Base-by-base conservation (phyloP, 78 protist genomes). In the Speleostelium caveatum region DNA sequence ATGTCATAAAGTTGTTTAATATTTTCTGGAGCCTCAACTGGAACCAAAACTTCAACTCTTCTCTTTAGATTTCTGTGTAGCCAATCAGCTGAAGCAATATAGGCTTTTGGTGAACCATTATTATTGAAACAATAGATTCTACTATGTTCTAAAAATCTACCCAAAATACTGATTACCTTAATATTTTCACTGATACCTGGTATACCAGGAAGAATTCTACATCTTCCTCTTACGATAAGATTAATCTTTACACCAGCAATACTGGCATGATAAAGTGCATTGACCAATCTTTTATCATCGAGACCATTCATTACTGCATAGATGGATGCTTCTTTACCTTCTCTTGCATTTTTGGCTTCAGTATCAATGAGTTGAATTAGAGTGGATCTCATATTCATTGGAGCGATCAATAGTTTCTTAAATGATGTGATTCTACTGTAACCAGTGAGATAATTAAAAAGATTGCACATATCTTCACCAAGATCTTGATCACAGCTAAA, bases 401-500 rank as follows among this genome's bases (percentile, higher is more conserved):
- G 92, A 3, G 92, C 83, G 39, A 86, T 74, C 45, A 86, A n/a
- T 17, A 86, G 83, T 53, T 86, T 86, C 63, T 71, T 86, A n/a
- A 86, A 86, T 0, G 75, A 65, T 2, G 86, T 62, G 2, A 73
- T 55, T 36, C 92, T 53, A 21, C 83, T 65, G 78, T 86, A 86
- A 2, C 86, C 83, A 73, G 92, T 86, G n/a, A 86, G 83, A 55
- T 86, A 86, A 35, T 86, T 86, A 73, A 86, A 86, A 14, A 86
- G 58, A 39, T 86, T 71, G 22, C 92, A 73, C 86, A 86, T 73
- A 33, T 86, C 92, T 14, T 68, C 78, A 39, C 92, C 92, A 7
- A 86, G 21, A 1, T 86, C 72, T 6, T 66, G 80, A 12, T 86
- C 86, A 39, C 86, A 73, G 28, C 78, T 72, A 32, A 86, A 74